These are phyloP conservation scores for Candida parachauliodes DNA, from an alignment of 805 yeast species.

Conservation along the genomic window DNA sequence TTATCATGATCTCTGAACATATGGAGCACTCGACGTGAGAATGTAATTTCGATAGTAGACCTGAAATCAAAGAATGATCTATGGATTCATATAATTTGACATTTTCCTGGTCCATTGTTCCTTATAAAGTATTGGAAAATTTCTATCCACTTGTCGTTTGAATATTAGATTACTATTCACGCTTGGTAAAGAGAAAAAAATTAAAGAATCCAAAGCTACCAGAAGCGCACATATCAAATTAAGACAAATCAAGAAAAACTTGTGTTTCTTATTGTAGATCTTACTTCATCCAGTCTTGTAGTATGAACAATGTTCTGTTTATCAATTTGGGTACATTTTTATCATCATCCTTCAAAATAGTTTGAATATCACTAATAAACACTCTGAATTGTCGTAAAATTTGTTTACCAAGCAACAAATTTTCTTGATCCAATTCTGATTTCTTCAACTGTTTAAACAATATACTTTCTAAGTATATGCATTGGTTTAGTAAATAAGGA, in stretches of 20 bases:
- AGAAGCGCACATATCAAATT: too few species aligned
- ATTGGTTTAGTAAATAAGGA: conserved; percentile 33
- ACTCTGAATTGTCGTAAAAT: conserved; percentile 19
- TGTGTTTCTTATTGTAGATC: too few species aligned
- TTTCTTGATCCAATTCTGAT: neutral
- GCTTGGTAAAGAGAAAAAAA: too few species aligned
- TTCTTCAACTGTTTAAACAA: conserved; percentile 1
- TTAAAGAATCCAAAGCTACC: too few species aligned
- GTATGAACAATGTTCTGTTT: conserved; percentile 19
- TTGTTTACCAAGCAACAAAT: conserved; percentile 1
- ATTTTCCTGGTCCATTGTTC: conserved; percentile 5
- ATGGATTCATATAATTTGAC: conserved; percentile 9
- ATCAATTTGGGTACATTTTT: conserved; percentile 20
- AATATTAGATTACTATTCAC: too few species aligned
- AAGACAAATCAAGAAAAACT: too few species aligned
- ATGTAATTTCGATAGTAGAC: conserved; percentile 24
- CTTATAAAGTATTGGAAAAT: too few species aligned
- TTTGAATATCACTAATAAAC: conserved; percentile 33
- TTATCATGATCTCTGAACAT: conserved; percentile 66
- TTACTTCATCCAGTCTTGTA: conserved; percentile 23
- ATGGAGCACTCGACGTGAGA: conserved; percentile 51
- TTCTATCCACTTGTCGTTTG: too few species aligned
- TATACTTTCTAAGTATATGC: conserved; percentile 25
- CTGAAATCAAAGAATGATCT: conserved; percentile 17
- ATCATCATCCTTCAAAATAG: conserved; percentile 31